Conservation (phyloP, 345 rosid species). For the Hypericum perforatum region DNA sequence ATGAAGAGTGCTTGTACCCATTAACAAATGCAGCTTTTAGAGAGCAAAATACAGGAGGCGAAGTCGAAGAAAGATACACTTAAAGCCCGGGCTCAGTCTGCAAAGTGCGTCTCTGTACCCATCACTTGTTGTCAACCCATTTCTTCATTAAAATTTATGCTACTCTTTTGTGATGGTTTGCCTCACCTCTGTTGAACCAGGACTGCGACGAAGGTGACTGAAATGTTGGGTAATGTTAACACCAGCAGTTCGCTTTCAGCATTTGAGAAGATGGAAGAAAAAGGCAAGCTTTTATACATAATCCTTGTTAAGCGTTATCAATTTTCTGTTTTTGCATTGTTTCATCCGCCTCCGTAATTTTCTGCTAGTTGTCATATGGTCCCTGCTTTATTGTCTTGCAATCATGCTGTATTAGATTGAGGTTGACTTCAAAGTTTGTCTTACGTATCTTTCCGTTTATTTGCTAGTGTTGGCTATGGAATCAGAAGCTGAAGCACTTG, state of each 20-base stretch:
- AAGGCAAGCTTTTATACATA: slow-evolving; percentile 33
- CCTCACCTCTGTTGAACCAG: slow-evolving; percentile 22
- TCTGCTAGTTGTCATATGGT: no score
- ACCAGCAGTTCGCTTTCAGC: slow-evolving; percentile 70
- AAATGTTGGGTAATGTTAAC: slow-evolving; percentile 68
- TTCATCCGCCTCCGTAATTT: neutral
- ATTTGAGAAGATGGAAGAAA: slow-evolving; percentile 86
- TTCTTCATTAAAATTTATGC: slow-evolving; percentile 2
- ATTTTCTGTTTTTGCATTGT: neutral
- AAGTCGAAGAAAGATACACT: slow-evolving; percentile 92
- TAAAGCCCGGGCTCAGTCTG: slow-evolving; percentile 89
- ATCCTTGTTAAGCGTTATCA: neutral
- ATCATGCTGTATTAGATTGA: no score
- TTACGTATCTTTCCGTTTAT: slow-evolving; percentile 5
- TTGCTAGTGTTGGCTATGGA: slow-evolving; percentile 48
- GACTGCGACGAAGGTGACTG: slow-evolving; percentile 70
- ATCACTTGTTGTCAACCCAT: slow-evolving; percentile 8
- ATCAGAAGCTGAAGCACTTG: slow-evolving; percentile 63
- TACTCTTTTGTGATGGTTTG: slow-evolving; percentile 3
- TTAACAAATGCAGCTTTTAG: slow-evolving; percentile 56
- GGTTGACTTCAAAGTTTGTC: slow-evolving; percentile 1
- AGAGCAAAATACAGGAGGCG: slow-evolving; percentile 99
- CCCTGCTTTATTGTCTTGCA: no score
- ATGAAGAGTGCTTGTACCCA: neutral
- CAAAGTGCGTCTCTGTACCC: slow-evolving; percentile 39